Base-by-base conservation (phyloP, 768 basidiomycete genomes). In the Postia placenta region DNA sequence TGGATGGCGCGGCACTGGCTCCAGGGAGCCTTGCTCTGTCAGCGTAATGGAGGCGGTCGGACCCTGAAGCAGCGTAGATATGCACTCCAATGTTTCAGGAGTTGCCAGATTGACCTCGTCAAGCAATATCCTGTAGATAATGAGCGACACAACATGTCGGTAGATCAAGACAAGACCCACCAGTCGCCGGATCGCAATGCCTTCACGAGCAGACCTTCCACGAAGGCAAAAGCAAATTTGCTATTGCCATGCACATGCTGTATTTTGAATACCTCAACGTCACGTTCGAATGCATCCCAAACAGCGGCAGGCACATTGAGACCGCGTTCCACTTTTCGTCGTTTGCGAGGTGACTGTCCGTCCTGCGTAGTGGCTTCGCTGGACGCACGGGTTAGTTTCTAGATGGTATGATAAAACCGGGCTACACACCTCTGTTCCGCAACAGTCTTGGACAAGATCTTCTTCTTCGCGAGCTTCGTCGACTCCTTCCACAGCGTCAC, bases 51-150 rank as follows among this genome's bases (percentile, higher is more conserved):
- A 98, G 0, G 91, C 81, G 6, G 79, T 81, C 1, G 92, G 79
- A n/a, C 84, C 79, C 52, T 89, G 86, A 15, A 98, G 76, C 6
- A 99, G 74, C n/a, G 83, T 78, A 4, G 93, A 82, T 40, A 99
- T 80, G 48, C 89, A 92, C 66, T 98, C 96, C 43, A 98, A 73
- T 0, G 95, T 97, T 66, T 98, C 96, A 22, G 92, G 73, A 50
- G 87, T 92, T 1, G 95, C 93, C 22, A 99, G 71, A 61, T 99
- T 99, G 62, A 98, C 84, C 66, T 98, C 96, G 56, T 99, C 96
- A 4, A 99, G 80, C 19, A 99, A 73, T 30, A 98, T 76, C 93
- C 93, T 96, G 50, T 11, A 14, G 33, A 27, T 2, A 12, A 47
- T 48, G 25, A 19, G 15, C 9, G 19, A 12, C 36, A 19, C 44